Evolutionary conservation across 2,329 filamentous ascomycete genomes (phyloP), one percentile per base, ranked within the genome.

Genomic region (Tympanopsis confertula): DNA sequence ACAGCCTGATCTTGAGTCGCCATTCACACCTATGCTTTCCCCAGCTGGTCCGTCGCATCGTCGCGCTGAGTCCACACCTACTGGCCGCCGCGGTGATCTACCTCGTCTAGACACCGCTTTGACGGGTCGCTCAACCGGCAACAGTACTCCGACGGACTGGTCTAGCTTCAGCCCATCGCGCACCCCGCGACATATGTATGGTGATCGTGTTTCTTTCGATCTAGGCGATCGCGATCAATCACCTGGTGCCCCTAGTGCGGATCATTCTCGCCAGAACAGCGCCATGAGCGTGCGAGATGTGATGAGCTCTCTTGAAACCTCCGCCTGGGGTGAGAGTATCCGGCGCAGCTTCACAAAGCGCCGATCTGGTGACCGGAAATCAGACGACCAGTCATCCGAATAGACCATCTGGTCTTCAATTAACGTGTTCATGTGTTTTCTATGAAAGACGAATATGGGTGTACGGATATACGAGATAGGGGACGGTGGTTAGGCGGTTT

Each of bases 281-380:
- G 68, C 70, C 4, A 79, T 88, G 40, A 86, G 77, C 50, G 78
- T 81, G 36, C 74, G 79, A 35, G 82, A 87, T 50, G 83, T 93
- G 47, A 75, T 88, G 56, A 78, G 87, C 47, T 83, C 91, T 53
- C 70, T 96, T 39, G 86, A 91, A 50, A 84, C 89, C 51, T 91
- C 86, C 14, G 81, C 84, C 13, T 96, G 89, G 89, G 85, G 89
- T 37, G 86, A 94, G 61, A 94, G 85, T 65, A 87, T 95, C 45
- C 71, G 87, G 45, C 73, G 86, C 44, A 94, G 86, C 61, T 86
- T 91, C 48, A 94, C 87, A 38, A 71, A 71, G 38, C 62, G 63
- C 37, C 64, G 60, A 45, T 62, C 63, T 13, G 15, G 15, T 7
- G 30, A 18, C n/a, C 10, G 24, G 10, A 10, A 28, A 28, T n/a